Base-by-base conservation (phyloP, 768 basidiomycete genomes). In the Lactarius trivialis region DNA sequence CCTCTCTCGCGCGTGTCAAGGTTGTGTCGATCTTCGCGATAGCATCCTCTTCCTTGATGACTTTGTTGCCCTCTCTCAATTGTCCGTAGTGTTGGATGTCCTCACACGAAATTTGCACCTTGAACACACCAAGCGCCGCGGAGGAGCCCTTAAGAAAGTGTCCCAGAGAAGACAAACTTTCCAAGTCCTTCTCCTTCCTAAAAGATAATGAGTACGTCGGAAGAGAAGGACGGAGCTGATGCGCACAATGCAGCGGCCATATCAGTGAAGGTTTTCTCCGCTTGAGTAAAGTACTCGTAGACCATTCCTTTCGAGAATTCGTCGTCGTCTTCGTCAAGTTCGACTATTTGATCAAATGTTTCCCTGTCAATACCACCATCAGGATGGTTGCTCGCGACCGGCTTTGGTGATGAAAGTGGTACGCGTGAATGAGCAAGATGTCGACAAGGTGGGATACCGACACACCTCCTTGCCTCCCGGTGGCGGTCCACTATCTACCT, bases 91-190 rank as follows among this genome's bases (percentile, higher is more conserved):
- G 84, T 75, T 98, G 95, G 69, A 98, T 94, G 74, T 82, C 82
- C 73, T 93, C 93, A 77, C 96, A 98, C 28, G 87, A 85, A 17
- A 76, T 80, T 72, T 92, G 88, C 56, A 99, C 94, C 65, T 83
- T 82, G 61, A 76, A 75, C 33, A 95, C 83, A 30, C 97, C 96
- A 50, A 99, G 81, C 2, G 95, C 92, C 32, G 95, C 95, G 14
- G 94, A 96, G 2, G 95, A 98, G 52, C 96, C 96, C 74, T 98
- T 99, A 71, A 98, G 85, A 76, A 91, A 99, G 75, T 99, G 96
- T 0, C 95, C 97, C 11, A 89, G 79, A 19, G 77, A 75, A 2
- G 90, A 88, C 19, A 99, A 82, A 59, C 81, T 71, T 11, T 69
- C 67, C 11, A 96, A 81, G 67, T 94, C 81, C 65, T 85, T 81